A percentile compares a stretch with the other conserved stretches of the same genome.
Conservation (phyloP, 139 green algal species). For the Mychonastes homosphaera region DNA sequence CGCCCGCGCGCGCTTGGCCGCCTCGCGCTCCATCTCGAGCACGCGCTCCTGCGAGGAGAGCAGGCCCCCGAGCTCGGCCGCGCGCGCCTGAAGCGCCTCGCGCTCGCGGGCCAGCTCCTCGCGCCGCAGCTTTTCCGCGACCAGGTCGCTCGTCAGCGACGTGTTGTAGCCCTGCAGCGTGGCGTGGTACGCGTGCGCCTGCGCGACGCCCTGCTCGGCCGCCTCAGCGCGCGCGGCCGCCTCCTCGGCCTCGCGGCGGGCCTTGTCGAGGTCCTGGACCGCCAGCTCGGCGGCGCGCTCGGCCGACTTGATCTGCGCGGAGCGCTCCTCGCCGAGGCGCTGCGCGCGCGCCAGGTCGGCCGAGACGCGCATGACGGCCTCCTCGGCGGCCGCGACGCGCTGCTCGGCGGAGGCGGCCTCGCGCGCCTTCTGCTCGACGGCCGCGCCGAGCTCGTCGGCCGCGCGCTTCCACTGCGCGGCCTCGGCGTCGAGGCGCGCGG, state of each 20-base stretch:
- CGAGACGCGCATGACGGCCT: too few species aligned
- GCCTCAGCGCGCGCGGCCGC: too few species aligned
- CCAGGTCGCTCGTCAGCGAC: slow-evolving; percentile 24
- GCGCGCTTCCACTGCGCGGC: slow-evolving; percentile 33
- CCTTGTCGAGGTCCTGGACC: too few species aligned
- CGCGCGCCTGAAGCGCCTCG: slow-evolving; percentile 31
- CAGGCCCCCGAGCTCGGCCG: slow-evolving; percentile 29
- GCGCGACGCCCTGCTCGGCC: slow-evolving; percentile 34
- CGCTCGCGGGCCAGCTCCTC: slow-evolving; percentile 30
- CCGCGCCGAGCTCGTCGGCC: slow-evolving; percentile 15
- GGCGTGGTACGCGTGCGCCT: slow-evolving; percentile 35
- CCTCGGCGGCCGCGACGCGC: too few species aligned
- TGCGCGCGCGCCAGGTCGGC: too few species aligned
- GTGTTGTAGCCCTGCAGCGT: slow-evolving; percentile 53
- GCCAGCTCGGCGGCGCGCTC: too few species aligned
- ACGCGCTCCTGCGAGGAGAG: slow-evolving; percentile 29
- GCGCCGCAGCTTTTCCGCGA: slow-evolving; percentile 23
- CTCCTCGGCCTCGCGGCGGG: too few species aligned
- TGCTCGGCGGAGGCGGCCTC: too few species aligned
- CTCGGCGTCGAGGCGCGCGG: slow-evolving; percentile 25
- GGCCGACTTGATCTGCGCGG: slow-evolving; percentile 28
- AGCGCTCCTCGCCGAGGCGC: neutral
- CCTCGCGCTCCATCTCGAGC: slow-evolving; percentile 23
- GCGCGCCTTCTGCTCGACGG: slow-evolving; percentile 12
- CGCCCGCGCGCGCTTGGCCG: slow-evolving; percentile 6